phyloP scores from a whole-genome alignment of 768 basidiomycete species.

The Mycena floridula region DNA sequence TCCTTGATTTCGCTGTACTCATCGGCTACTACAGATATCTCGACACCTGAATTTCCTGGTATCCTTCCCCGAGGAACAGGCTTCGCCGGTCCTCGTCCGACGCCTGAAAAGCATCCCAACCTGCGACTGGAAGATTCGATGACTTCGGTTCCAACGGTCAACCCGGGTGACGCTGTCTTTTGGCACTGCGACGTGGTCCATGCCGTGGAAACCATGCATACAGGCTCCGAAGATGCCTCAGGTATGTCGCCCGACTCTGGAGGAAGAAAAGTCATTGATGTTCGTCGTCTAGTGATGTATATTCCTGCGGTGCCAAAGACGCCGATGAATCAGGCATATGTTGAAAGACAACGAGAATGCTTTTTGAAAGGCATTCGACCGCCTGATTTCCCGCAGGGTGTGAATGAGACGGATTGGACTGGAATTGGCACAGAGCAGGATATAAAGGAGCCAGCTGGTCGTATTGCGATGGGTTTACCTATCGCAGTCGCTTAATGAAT shows the following conservation, averaged over 20 bases:
- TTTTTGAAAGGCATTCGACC: conserved; percentile 45
- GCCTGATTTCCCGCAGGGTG: conserved; percentile 43
- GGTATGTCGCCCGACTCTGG: conserved; percentile 17
- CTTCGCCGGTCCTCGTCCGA: conserved; percentile 41
- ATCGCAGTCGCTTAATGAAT: conserved; percentile 6
- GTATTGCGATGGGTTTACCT: conserved; percentile 8
- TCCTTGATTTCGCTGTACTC: not conserved
- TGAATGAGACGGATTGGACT: conserved; percentile 9
- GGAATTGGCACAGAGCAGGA: conserved; percentile 8
- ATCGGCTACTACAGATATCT: conserved; percentile 32
- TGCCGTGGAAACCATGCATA: conserved; percentile 30
- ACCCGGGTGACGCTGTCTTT: conserved; percentile 63
- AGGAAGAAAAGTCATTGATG: not conserved
- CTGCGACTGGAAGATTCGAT: conserved; percentile 49
- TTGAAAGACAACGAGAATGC: conserved; percentile 39
- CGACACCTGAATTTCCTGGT: conserved; percentile 46
- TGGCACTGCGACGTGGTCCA: conserved; percentile 48
- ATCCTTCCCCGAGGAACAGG: conserved; percentile 33
- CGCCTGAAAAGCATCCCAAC: conserved; percentile 31
- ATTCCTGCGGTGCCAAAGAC: conserved; percentile 50
- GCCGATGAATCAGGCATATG: conserved; percentile 38
- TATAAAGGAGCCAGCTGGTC: conserved; percentile 2
- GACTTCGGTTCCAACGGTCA: conserved; percentile 54
- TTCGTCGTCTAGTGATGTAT: conserved; percentile 39
- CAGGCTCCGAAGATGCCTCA: conserved; percentile 39